Evolutionary conservation across 495 filamentous ascomycete species (phyloP).

Genomic region (Lophiotrema nucula): DNA sequence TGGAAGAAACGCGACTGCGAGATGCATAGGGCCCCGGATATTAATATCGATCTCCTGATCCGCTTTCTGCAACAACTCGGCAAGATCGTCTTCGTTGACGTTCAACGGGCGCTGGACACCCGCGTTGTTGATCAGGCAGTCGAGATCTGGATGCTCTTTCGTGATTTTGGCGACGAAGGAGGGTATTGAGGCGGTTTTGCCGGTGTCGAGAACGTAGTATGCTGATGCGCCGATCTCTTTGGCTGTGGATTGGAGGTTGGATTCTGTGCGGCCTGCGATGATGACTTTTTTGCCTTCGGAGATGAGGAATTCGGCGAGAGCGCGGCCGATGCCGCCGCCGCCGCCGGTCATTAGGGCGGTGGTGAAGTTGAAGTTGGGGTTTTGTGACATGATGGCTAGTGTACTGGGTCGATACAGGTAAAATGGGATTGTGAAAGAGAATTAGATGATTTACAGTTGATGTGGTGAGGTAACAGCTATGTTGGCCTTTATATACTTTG

Average conservation of each 20-base stretch:
- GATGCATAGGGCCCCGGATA: slow-evolving; percentile 52
- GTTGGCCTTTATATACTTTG: too few relatives aligned
- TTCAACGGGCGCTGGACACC: slow-evolving; percentile 39
- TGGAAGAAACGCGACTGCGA: slow-evolving; percentile 43
- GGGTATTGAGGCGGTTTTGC: slow-evolving; percentile 41
- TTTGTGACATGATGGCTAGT: too few relatives aligned
- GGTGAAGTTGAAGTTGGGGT: slow-evolving; percentile 14
- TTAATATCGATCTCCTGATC: slow-evolving; percentile 53
- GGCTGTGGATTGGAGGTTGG: slow-evolving; percentile 42
- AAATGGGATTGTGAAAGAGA: too few relatives aligned
- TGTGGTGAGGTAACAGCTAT: too few relatives aligned
- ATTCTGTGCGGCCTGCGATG: slow-evolving; percentile 49
- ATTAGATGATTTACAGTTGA: too few relatives aligned
- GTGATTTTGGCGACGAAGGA: slow-evolving; percentile 42
- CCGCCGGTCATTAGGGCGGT: slow-evolving; percentile 44
- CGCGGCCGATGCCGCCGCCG: slow-evolving; percentile 49
- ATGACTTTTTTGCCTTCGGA: slow-evolving; percentile 48
- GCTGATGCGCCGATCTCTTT: slow-evolving; percentile 42
- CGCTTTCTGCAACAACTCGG: slow-evolving; percentile 41
- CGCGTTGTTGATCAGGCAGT: slow-evolving; percentile 49
- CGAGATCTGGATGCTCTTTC: slow-evolving; percentile 47
- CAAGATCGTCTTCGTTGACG: slow-evolving; percentile 31
- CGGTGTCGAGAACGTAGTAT: slow-evolving; percentile 49
- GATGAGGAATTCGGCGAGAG: slow-evolving; percentile 46
- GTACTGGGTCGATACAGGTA: too few relatives aligned